These are phyloP conservation scores for Copromyces sp. DNA, from an alignment of 495 filamentous ascomycete species.

Conservation along the genomic window DNA sequence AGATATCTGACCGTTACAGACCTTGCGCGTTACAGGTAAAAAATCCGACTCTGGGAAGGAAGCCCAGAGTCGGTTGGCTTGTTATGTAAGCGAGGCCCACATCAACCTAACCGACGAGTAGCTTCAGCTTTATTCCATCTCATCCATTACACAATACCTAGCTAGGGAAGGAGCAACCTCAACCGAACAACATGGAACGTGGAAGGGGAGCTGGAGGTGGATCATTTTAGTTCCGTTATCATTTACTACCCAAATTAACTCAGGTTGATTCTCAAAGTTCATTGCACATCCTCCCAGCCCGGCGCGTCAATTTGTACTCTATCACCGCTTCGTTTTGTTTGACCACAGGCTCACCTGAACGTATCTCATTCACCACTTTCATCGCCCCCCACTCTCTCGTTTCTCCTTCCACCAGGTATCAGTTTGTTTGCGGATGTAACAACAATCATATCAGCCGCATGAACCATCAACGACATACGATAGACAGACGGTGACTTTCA, in stretches of 20 bases:
- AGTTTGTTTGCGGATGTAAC: background rate
- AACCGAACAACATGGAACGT: background rate
- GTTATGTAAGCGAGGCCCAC: too few relatives aligned
- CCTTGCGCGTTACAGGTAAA: too few relatives aligned
- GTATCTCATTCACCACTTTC: background rate
- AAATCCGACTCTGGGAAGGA: too few relatives aligned
- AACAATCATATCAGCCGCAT: background rate
- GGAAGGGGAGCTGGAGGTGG: background rate
- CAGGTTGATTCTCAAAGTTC: background rate
- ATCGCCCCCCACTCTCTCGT: background rate
- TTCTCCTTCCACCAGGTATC: background rate
- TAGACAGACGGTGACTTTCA: background rate
- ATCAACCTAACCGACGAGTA: too few relatives aligned
- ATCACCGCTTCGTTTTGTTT: background rate
- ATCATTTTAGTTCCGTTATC: background rate
- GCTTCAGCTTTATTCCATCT: background rate
- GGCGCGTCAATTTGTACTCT: background rate
- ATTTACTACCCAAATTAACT: background rate
- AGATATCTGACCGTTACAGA: too few relatives aligned
- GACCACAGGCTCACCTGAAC: background rate
- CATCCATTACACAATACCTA: background rate
- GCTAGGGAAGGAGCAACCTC: background rate
- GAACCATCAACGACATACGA: background rate
- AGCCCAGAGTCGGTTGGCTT: too few relatives aligned
- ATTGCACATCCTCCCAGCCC: background rate